Evolutionary conservation across 176 grass and related monocot genomes (phyloP).

Genomic region (Aechmea fasciata): DNA sequence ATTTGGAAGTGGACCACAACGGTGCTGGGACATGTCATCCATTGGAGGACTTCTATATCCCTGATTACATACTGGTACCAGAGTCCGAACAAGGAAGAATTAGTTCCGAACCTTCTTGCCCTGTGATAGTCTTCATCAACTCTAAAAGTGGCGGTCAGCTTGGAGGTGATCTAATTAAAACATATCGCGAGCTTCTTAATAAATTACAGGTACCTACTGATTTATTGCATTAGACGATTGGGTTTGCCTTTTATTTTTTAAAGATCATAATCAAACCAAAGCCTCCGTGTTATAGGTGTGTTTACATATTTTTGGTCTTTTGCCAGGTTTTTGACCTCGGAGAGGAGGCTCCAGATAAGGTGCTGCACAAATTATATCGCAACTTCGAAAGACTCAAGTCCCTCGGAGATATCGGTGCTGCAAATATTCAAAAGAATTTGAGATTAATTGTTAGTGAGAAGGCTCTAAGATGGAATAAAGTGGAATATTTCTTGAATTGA

Average conservation of each 20-base stretch:
- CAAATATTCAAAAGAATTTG: slow-evolving; percentile 51
- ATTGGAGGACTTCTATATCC: slow-evolving; percentile 51
- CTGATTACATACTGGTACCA: slow-evolving; percentile 70
- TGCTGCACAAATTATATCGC: slow-evolving; percentile 59
- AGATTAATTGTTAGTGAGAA: slow-evolving; percentile 77
- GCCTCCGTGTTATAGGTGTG: neutral
- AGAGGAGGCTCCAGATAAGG: slow-evolving; percentile 84
- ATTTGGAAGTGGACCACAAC: slow-evolving; percentile 22
- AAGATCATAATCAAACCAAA: slow-evolving; percentile 12
- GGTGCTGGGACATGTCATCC: slow-evolving; percentile 24
- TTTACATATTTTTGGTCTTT: slow-evolving; percentile 5
- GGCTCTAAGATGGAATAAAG: slow-evolving; percentile 1
- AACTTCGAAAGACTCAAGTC: slow-evolving; percentile 77
- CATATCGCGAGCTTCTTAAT: slow-evolving; percentile 73
- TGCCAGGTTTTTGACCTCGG: slow-evolving; percentile 82
- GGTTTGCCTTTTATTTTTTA: neutral
- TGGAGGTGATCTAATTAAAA: slow-evolving; percentile 60
- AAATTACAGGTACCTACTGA: slow-evolving; percentile 55
- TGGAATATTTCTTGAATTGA: neutral
- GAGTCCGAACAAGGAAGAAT: slow-evolving; percentile 20
- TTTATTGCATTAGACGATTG: neutral
- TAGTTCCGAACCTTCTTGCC: slow-evolving; percentile 30
- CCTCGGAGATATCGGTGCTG: slow-evolving; percentile 37
- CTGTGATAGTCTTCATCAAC: slow-evolving; percentile 85
- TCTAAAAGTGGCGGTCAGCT: slow-evolving; percentile 79